Evolutionary conservation across 2,329 filamentous ascomycete species (phyloP).

Genomic region (Aureobasidium sp.): DNA sequence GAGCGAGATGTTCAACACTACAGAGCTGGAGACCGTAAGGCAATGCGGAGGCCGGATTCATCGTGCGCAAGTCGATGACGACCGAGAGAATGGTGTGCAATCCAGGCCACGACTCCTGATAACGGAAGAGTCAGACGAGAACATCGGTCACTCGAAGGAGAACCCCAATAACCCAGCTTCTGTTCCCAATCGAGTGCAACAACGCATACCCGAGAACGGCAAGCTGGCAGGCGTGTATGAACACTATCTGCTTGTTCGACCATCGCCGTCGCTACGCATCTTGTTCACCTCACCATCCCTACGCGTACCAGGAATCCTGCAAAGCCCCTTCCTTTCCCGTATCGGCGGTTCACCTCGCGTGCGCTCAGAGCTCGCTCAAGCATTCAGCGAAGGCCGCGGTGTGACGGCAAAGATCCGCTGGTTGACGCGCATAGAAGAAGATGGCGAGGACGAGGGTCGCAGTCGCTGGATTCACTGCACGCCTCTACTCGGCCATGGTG

Average conservation of each 20-base stretch:
- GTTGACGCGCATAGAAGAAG: slow-evolving; percentile 31
- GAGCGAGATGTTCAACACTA: slow-evolving; percentile 60
- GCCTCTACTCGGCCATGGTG: slow-evolving; percentile 58
- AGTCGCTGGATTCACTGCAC: slow-evolving; percentile 72
- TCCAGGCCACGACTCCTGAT: slow-evolving; percentile 40
- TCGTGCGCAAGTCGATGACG: slow-evolving; percentile 42
- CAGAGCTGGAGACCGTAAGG: slow-evolving; percentile 58
- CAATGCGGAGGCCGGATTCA: slow-evolving; percentile 58
- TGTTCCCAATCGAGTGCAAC: slow-evolving; percentile 13
- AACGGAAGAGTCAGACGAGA: slow-evolving; percentile 38
- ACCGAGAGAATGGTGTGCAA: slow-evolving; percentile 28
- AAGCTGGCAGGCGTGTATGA: slow-evolving; percentile 48
- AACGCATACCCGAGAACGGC: slow-evolving; percentile 25
- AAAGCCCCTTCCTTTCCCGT: slow-evolving; percentile 36
- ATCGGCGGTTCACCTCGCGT: slow-evolving; percentile 33
- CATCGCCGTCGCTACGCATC: slow-evolving; percentile 57
- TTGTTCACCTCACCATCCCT: slow-evolving; percentile 62
- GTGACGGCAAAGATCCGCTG: slow-evolving; percentile 39
- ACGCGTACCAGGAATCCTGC: slow-evolving; percentile 57
- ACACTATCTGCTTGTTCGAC: slow-evolving; percentile 56
- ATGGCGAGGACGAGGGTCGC: slow-evolving; percentile 46
- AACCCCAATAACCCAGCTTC: slow-evolving; percentile 17
- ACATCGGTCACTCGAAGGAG: slow-evolving; percentile 19
- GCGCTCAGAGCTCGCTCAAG: slow-evolving; percentile 31
- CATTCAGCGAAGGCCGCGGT: slow-evolving; percentile 30